Conservation (phyloP, 148 eudicot species). For the Camellia granthamiana region DNA sequence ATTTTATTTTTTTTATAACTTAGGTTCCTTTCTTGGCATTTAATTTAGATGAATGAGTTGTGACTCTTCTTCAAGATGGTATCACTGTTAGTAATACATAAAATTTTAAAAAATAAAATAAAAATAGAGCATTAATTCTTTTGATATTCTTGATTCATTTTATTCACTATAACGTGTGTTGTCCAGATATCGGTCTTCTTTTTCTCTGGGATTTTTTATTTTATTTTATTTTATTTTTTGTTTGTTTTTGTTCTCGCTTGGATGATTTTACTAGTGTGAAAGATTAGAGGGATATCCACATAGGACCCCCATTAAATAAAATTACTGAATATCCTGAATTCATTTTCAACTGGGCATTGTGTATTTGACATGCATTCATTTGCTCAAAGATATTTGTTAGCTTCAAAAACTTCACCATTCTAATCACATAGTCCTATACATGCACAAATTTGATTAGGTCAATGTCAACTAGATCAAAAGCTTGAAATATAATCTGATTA, state of each 20-base stretch:
- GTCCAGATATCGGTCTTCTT: slow-evolving; percentile 12
- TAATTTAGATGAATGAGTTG: slow-evolving; percentile 41
- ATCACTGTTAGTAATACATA: slow-evolving; percentile 19
- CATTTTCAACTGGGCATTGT: slow-evolving; percentile 19
- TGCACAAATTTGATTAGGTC: neutral
- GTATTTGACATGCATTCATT: slow-evolving; percentile 16
- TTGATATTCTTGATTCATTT: slow-evolving; percentile 21
- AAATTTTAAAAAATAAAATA: slow-evolving; percentile 23
- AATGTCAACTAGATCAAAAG: neutral
- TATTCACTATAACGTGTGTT: slow-evolving; percentile 16
- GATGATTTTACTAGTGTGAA: slow-evolving; percentile 35
- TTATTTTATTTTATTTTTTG: slow-evolving; percentile 29
- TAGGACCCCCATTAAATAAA: slow-evolving; percentile 40
- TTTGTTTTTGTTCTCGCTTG: slow-evolving; percentile 47
- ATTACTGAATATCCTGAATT: slow-evolving; percentile 22
- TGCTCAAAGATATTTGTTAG: too few relatives aligned
- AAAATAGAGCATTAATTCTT: slow-evolving; percentile 26
- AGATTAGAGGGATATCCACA: slow-evolving; percentile 35
- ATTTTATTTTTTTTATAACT: slow-evolving; percentile 18
- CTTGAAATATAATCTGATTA: neutral
- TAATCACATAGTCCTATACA: too few relatives aligned
- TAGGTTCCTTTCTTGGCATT: slow-evolving; percentile 43
- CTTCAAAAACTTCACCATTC: too few relatives aligned
- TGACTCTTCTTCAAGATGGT: slow-evolving; percentile 33
- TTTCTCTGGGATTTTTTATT: slow-evolving; percentile 23